These are phyloP conservation scores for Erigeron canadensis DNA, from an alignment of 129 eudicot genomes.

Conservation along the genomic window DNA sequence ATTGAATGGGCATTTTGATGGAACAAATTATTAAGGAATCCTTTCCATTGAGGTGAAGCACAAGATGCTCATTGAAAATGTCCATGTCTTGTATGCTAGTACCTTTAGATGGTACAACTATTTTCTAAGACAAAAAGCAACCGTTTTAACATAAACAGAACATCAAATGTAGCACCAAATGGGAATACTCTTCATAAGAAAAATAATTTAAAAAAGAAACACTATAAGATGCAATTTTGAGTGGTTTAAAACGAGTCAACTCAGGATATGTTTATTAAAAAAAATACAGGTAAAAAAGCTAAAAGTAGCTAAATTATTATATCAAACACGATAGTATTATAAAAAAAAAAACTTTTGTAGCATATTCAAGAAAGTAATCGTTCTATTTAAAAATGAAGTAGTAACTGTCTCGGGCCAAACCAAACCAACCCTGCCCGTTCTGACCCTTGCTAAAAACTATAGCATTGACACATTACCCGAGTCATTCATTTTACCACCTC, in stretches of 20 bases:
- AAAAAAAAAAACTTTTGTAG: neutral
- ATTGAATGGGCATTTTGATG: conserved; percentile 63
- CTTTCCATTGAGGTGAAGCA: conserved; percentile 56
- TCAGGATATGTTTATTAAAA: neutral
- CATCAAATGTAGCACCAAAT: neutral
- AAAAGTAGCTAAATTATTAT: too few species aligned
- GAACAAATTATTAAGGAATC: conserved; percentile 70
- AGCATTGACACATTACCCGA: neutral
- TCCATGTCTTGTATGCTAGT: conserved; percentile 75
- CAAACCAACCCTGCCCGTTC: neutral
- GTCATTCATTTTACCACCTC: neutral
- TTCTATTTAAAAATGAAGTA: neutral
- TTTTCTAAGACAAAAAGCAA: conserved; percentile 39
- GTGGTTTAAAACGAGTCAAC: neutral
- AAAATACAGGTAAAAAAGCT: too few species aligned
- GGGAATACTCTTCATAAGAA: neutral
- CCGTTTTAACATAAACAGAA: conserved; percentile 7
- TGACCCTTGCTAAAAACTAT: neutral
- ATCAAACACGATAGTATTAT: too few species aligned
- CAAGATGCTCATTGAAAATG: conserved; percentile 62
- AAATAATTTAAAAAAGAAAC: neutral
- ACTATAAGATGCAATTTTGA: neutral
- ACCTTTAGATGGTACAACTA: conserved; percentile 61
- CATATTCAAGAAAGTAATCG: neutral
- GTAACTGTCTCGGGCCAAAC: neutral